A percentile compares a stretch with the other conserved stretches of the same genome.
phyloP scores from a whole-genome alignment of 257 asterid species.

The Ehretia macrophylla region DNA sequence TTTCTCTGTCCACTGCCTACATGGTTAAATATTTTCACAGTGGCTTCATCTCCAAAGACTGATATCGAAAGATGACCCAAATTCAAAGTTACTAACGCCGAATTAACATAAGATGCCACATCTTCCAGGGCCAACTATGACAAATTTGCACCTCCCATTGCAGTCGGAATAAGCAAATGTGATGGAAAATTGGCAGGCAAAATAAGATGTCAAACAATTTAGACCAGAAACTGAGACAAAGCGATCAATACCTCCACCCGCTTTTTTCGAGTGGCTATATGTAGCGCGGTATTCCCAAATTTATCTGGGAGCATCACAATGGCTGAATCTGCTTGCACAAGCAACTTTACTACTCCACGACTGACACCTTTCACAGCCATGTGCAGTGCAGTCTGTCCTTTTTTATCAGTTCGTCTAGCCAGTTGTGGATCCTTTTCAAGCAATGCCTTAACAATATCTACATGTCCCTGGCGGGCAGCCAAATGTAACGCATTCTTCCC shows the following conservation, averaged over 20 bases:
- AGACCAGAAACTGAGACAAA: constrained; percentile 4
- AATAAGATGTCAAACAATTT: background rate
- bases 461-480: constrained; percentile 71
- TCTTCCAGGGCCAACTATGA: no score
- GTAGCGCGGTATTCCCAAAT: constrained; percentile 61
- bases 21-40: no score
- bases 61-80: no score
- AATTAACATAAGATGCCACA: no score
- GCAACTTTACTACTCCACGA: constrained; percentile 42
- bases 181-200: no score
- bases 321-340: constrained; percentile 58
- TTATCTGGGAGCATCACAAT: constrained; percentile 71
- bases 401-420: constrained; percentile 65
- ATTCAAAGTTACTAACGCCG: no score
- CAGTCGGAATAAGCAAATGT: no score
- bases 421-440: constrained; percentile 63
- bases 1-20: no score
- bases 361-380: constrained; percentile 78
- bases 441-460: constrained; percentile 45
- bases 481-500: constrained; percentile 69
- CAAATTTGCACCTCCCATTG: no score
- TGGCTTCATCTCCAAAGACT: no score
- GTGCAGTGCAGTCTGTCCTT: constrained; percentile 71
- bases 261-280: constrained; percentile 70
- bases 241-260: constrained; percentile 49